Percentiles rank a stretch among this genome's conserved stretches.
Evolutionary conservation across 2,329 filamentous ascomycete genomes (phyloP).

Genomic region (Fusarium circinatum): DNA sequence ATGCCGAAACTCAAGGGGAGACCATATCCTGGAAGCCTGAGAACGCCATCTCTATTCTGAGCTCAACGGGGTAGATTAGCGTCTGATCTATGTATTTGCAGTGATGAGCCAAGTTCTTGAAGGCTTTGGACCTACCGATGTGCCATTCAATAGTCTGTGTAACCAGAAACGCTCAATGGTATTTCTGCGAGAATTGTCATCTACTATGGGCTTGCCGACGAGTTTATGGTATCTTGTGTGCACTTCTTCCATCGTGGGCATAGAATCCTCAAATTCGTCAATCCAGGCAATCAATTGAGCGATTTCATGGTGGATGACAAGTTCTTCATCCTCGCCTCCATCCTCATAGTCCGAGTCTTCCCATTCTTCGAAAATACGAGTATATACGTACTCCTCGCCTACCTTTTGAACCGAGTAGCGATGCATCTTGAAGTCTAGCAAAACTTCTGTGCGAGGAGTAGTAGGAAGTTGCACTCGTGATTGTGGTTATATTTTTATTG

Average conservation of each 20-base stretch:
- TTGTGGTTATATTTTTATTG: neutral
- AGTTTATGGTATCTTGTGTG: neutral
- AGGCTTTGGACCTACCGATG: neutral
- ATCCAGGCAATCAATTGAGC: neutral
- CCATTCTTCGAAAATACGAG: neutral
- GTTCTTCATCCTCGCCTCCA: too few species aligned
- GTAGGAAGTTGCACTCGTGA: neutral
- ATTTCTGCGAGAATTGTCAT: too few species aligned
- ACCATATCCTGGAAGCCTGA: neutral
- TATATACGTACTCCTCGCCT: neutral
- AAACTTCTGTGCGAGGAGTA: rapidly evolving
- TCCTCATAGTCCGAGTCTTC: neutral
- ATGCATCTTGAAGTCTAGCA: neutral
- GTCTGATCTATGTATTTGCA: too few species aligned
- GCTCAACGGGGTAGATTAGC: neutral
- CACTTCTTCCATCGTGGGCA: neutral
- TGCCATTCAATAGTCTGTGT: neutral
- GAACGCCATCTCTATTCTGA: neutral
- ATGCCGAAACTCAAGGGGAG: neutral
- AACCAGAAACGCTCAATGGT: neutral
- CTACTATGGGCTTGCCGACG: neutral
- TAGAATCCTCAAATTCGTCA: neutral
- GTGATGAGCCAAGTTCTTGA: too few species aligned
- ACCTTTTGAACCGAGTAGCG: neutral
- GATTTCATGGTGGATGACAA: neutral